phyloP scores from a whole-genome alignment of 345 rosid genomes.

The Melastoma malabathricum region DNA sequence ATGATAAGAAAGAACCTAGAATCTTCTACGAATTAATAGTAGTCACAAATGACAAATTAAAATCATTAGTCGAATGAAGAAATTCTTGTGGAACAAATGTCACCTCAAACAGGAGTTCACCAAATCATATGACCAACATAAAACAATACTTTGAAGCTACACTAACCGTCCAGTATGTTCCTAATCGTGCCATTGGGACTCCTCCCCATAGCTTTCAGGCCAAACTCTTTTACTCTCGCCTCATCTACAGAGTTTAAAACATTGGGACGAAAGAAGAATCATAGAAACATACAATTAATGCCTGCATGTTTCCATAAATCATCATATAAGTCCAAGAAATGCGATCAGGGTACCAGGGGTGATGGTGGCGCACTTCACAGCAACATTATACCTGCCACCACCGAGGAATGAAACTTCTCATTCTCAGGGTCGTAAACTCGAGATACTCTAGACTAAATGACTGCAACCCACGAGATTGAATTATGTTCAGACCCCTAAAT shows the following conservation, averaged over 20 bases:
- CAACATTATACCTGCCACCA: slow-evolving; percentile 74
- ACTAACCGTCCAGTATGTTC: slow-evolving; percentile 86
- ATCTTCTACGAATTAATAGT: too few species aligned
- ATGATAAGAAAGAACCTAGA: too few species aligned
- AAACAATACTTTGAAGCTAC: too few species aligned
- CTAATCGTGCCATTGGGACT: slow-evolving; percentile 99
- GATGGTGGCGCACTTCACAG: slow-evolving; percentile 92
- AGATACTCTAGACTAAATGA: too few species aligned
- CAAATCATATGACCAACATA: too few species aligned
- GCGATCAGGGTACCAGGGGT: slow-evolving; percentile 52
- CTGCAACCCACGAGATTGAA: background rate
- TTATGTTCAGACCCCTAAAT: background rate
- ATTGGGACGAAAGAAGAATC: background rate
- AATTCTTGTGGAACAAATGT: too few species aligned
- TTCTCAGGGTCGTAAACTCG: background rate
- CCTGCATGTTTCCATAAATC: background rate
- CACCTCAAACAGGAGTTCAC: too few species aligned
- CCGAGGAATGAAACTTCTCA: slow-evolving; percentile 2
- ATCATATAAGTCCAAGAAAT: background rate
- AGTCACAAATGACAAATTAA: too few species aligned
- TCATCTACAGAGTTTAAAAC: slow-evolving; percentile 52
- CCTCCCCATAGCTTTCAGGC: slow-evolving; percentile 84
- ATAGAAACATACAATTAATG: background rate
- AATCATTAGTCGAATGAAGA: too few species aligned
- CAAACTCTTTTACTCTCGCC: slow-evolving; percentile 88